A percentile compares a stretch with the other conserved stretches of the same genome.
phyloP scores from a whole-genome alignment of 2,329 filamentous ascomycete genomes.

The Aphanoascus verrucosus region DNA sequence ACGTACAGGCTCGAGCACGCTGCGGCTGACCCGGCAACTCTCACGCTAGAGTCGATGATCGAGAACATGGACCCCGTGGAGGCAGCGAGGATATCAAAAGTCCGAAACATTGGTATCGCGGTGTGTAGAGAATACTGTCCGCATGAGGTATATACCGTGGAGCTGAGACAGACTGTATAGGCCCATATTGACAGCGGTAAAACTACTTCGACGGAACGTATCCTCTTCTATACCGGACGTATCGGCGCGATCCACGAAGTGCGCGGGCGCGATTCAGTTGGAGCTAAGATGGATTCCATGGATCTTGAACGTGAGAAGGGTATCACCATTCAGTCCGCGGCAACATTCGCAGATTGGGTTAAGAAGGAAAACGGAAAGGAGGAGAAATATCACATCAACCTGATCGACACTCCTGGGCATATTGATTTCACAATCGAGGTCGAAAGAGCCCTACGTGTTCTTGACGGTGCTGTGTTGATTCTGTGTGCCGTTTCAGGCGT shows the following conservation, averaged over 20 bases:
- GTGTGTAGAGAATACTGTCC: conserved; percentile 42
- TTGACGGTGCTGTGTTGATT: conserved; percentile 97
- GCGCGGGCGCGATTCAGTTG: conserved; percentile 74
- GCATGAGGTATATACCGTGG: background rate
- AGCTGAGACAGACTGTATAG: conserved; percentile 13
- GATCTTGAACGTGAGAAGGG: conserved; percentile 96
- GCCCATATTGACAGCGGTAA: conserved; percentile 98
- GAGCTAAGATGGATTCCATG: conserved; percentile 99
- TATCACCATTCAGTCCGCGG: conserved; percentile 97
- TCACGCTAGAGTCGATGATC: conserved; percentile 57
- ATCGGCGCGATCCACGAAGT: conserved; percentile 98
- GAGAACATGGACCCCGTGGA: conserved; percentile 74
- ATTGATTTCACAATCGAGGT: conserved; percentile 99
- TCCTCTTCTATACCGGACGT: conserved; percentile 94
- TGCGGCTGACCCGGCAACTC: conserved; percentile 44
- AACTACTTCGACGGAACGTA: conserved; percentile 90
- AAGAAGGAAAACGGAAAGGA: conserved; percentile 76
- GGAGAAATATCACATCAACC: conserved; percentile 89
- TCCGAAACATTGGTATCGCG: conserved; percentile 97
- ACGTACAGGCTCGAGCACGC: conserved; percentile 46
- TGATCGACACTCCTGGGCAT: conserved; percentile 97
- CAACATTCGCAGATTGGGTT: conserved; percentile 94
- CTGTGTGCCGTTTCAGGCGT: conserved; percentile 94
- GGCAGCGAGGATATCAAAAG: conserved; percentile 62
- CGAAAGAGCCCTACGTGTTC: conserved; percentile 82